A percentile compares a stretch with the other conserved stretches of the same genome.
phyloP scores from a whole-genome alignment of 2,329 filamentous ascomycete genomes.

The Colletotrichum chrysophilum region DNA sequence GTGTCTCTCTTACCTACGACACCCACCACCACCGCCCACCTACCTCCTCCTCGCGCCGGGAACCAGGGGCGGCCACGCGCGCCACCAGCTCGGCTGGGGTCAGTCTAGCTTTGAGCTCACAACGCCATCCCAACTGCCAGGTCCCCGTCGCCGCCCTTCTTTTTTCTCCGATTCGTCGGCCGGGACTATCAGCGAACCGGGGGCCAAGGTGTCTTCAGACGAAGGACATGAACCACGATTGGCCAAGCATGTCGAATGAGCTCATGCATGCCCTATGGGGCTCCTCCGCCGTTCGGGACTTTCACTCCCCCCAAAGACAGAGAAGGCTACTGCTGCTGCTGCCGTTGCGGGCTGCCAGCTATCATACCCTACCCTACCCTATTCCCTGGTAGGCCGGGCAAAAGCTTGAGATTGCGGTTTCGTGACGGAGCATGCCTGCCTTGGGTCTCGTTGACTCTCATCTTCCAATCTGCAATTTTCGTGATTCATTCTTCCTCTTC shows the following conservation, averaged over 20 bases:
- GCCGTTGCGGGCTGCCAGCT: background rate
- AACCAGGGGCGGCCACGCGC: background rate
- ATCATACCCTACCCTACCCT: background rate
- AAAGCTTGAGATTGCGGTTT: background rate
- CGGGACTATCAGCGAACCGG: background rate
- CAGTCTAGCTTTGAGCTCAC: slow-evolving; percentile 17
- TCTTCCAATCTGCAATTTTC: background rate
- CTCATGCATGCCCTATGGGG: slow-evolving; percentile 22
- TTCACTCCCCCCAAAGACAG: background rate
- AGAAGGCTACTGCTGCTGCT: background rate
- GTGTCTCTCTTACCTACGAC: background rate
- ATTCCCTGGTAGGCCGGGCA: background rate
- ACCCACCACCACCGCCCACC: background rate
- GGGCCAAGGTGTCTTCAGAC: background rate
- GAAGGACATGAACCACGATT: background rate
- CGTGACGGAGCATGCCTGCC: slow-evolving; percentile 4
- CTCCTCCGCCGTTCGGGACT: background rate
- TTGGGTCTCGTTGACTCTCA: background rate
- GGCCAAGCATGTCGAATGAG: background rate
- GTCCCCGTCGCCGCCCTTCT: background rate
- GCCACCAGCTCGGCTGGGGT: slow-evolving; percentile 16
- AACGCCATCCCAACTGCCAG: slow-evolving; percentile 13
- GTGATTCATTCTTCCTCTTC: background rate
- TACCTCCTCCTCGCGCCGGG: background rate
- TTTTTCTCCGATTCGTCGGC: slow-evolving; percentile 17